Percentiles rank a stretch among this genome's conserved stretches.
Evolutionary conservation across 805 yeast species (phyloP).

Genomic region (Osmozyma mogii): DNA sequence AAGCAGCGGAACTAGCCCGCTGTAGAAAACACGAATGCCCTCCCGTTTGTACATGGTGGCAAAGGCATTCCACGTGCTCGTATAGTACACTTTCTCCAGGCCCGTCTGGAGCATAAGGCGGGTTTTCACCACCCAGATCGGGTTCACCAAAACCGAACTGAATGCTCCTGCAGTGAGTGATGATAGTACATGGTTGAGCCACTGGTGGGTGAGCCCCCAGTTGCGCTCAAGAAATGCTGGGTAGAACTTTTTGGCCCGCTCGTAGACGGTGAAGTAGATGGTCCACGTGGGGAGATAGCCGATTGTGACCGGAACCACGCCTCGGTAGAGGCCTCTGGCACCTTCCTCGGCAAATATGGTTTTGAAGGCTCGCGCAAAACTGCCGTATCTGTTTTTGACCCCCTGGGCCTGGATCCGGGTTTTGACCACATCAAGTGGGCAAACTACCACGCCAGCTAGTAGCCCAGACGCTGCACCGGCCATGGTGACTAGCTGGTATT

Average conservation of each 20-base stretch:
- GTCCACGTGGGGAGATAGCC: constrained; percentile 99
- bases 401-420: constrained; percentile 94
- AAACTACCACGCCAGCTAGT: constrained; percentile 78
- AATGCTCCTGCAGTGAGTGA: constrained; percentile 88
- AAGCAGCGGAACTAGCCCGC: constrained; percentile 85
- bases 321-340: constrained; percentile 74
- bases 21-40: constrained; percentile 74
- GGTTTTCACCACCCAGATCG: constrained; percentile 97
- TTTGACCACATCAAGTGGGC: constrained; percentile 94
- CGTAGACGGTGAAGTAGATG: constrained; percentile 88
- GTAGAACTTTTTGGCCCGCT: constrained; percentile 55
- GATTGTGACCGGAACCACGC: constrained; percentile 82
- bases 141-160: constrained; percentile 81
- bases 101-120: constrained; percentile 82
- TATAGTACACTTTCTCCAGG: constrained; percentile 40
- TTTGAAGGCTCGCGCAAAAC: constrained; percentile 54
- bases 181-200: constrained; percentile 38
- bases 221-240: constrained; percentile 31
- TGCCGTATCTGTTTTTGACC: constrained; percentile 40
- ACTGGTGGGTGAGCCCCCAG: constrained; percentile 17
- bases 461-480: constrained; percentile 96
- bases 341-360: constrained; percentile 76
- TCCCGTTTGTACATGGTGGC: constrained; percentile 68
- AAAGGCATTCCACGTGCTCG: constrained; percentile 80
- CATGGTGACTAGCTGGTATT: constrained; percentile 59